phyloP scores from a whole-genome alignment of 495 filamentous ascomycete genomes.

The Penicillium turbatum region DNA sequence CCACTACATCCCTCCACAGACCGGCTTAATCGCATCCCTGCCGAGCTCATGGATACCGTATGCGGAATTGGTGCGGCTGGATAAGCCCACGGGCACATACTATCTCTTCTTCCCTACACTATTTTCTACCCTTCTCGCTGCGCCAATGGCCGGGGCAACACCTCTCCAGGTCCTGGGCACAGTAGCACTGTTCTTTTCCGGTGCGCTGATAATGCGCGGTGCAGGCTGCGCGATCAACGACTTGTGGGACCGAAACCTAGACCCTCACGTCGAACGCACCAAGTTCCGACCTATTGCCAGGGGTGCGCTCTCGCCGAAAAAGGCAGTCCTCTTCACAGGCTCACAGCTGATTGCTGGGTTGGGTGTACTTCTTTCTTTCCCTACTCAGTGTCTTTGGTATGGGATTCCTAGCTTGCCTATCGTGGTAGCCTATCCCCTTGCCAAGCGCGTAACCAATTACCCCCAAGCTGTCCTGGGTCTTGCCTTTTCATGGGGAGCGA shows the following conservation, averaged over 20 bases:
- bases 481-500: constrained; percentile 94
- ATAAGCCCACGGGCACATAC: constrained; percentile 92
- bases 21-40: constrained; percentile 71
- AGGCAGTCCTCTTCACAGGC: constrained; percentile 78
- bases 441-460: constrained; percentile 91
- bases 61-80: constrained; percentile 86
- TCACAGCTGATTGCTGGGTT: constrained; percentile 77
- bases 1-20: constrained; percentile 64
- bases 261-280: constrained; percentile 85
- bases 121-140: constrained; percentile 70
- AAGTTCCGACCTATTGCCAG: constrained; percentile 85
- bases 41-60: constrained; percentile 80
- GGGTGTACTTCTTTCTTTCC: constrained; percentile 80
- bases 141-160: constrained; percentile 52
- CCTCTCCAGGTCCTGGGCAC: constrained; percentile 63
- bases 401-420: constrained; percentile 79
- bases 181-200: constrained; percentile 73
- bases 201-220: constrained; percentile 92
- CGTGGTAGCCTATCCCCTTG: constrained; percentile 81
- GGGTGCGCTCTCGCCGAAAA: constrained; percentile 68
- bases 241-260: constrained; percentile 91
- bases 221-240: constrained; percentile 99
- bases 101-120: constrained; percentile 95
- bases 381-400: constrained; percentile 76
- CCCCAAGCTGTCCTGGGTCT: constrained; percentile 88